phyloP scores from a whole-genome alignment of 331 rosid species.

The Stylosanthes scabra region DNA sequence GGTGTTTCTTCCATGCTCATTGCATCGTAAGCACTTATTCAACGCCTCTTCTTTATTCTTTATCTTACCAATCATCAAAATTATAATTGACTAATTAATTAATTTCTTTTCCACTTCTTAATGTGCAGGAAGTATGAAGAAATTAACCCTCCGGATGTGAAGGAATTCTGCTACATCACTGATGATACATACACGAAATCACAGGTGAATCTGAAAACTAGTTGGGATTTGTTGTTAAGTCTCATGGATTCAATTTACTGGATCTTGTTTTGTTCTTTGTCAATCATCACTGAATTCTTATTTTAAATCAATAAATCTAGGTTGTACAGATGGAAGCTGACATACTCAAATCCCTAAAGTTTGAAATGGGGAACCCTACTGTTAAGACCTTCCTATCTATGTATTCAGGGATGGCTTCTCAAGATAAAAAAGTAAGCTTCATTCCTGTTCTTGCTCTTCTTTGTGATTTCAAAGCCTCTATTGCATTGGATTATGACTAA shows the following conservation, averaged over 20 bases:
- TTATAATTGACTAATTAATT: too few relatives aligned
- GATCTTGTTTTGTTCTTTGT: neutral
- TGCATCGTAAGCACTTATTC: conserved; percentile 50
- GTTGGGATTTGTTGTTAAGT: neutral
- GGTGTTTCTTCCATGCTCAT: conserved; percentile 57
- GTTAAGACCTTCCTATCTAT: conserved; percentile 64
- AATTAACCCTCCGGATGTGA: conserved; percentile 46
- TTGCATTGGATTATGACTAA: neutral
- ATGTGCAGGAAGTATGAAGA: conserved; percentile 56
- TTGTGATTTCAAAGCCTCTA: neutral
- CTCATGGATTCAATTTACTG: neutral
- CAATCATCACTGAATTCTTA: neutral
- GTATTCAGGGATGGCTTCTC: conserved; percentile 47
- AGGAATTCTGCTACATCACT: conserved; percentile 50
- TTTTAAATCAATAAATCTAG: conserved; percentile 36
- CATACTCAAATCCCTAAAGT: conserved; percentile 62
- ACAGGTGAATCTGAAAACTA: conserved; percentile 36
- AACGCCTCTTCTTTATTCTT: neutral
- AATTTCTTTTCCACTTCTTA: neutral
- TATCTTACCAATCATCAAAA: neutral
- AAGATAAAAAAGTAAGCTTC: conserved; percentile 46
- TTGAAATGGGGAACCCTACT: conserved; percentile 88
- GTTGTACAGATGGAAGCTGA: conserved; percentile 85
- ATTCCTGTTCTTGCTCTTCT: neutral
- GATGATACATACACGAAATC: conserved; percentile 45